Base-by-base conservation (phyloP, 1,139 yeast species). In the Taiozyma onychis region DNA sequence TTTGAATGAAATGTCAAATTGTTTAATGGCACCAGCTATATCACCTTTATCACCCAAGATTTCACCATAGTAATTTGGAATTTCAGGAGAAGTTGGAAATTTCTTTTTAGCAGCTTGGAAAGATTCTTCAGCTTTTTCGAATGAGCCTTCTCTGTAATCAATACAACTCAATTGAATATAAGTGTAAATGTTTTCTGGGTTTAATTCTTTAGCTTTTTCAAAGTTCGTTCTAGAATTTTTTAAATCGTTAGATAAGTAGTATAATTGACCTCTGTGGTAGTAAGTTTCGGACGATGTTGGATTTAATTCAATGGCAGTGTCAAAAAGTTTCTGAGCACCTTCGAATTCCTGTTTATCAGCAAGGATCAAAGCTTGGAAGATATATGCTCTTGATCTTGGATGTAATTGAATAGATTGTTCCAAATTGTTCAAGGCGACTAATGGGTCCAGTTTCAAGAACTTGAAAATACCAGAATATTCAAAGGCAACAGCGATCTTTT, bases 31-130 rank as follows among this genome's bases (percentile, higher is more conserved):
- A 57, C 78, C 85, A 44, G 71, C 78, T 53, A 79, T 73, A 59
- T 87, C 88, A 62, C 87, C 86, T 62, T 81, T 80, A 66, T 93
- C 98, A 57, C 90, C 83, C 64, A 91, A 77, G 49, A 93, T 85
- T 73, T 93, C 99, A 65, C 98, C 99, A 66, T 84, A 89, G 71
- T 91, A 95, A 74, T 90, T 91, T 72, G 95, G 96, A 61, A 90
- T 88, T 69, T 89, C 97, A 50, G 97, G 89, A 48, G 86, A 78
- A 37, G 93, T 80, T 60, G 97, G 95, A 81, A 88, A 89, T 66
- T 77, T 78, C 68, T 78, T 75, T 64, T 82, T 81, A 44, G 96
- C 89, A 59, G 80, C 83, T 57, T 80, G 77, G 73, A 93, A 93
- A 57, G 81, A 75, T 53, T 78, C 78, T 66, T 81, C 81, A 54